phyloP scores from a whole-genome alignment of 2,329 filamentous ascomycete species.

The Sporothrix variecibatus region DNA sequence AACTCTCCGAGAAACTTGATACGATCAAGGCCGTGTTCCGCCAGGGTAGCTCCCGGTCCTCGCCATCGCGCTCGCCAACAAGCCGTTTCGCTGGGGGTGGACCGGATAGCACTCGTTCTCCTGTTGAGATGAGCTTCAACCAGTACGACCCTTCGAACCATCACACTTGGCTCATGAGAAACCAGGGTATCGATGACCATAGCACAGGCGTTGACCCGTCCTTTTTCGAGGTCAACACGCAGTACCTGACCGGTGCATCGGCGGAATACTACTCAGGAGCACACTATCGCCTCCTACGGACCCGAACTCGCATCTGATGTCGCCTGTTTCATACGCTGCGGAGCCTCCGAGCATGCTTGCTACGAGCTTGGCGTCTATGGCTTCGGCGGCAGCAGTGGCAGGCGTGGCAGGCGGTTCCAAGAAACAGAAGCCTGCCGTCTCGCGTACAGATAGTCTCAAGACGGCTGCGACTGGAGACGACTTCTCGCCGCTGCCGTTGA shows the following conservation, averaged over 20 bases:
- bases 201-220: slow-evolving; percentile 6
- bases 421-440: slow-evolving; percentile 18
- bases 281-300: slow-evolving; percentile 33
- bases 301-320: slow-evolving; percentile 22
- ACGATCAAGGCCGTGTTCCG: slow-evolving; percentile 28
- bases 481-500: slow-evolving; percentile 31
- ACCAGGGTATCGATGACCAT: slow-evolving; percentile 26
- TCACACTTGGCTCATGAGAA: slow-evolving; percentile 30
- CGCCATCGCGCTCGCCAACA: slow-evolving; percentile 26
- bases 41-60: slow-evolving; percentile 31
- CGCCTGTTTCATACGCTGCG: slow-evolving; percentile 17
- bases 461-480: slow-evolving; percentile 16
- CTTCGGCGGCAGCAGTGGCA: slow-evolving; percentile 17
- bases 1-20: slow-evolving; percentile 24
- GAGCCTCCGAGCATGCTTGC: slow-evolving; percentile 21
- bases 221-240: slow-evolving; percentile 28
- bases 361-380: slow-evolving; percentile 26
- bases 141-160: slow-evolving; percentile 18
- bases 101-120: slow-evolving; percentile 22
- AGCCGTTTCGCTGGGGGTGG: slow-evolving; percentile 2
- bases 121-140: slow-evolving; percentile 21
- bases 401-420: slow-evolving; percentile 11
- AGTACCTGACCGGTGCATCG: slow-evolving; percentile 34
- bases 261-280: slow-evolving; percentile 35
- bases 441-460: slow-evolving; percentile 27